These are phyloP conservation scores for Pseudopithomyces maydicus DNA, from an alignment of 2,329 filamentous ascomycete species.

Conservation along the genomic window DNA sequence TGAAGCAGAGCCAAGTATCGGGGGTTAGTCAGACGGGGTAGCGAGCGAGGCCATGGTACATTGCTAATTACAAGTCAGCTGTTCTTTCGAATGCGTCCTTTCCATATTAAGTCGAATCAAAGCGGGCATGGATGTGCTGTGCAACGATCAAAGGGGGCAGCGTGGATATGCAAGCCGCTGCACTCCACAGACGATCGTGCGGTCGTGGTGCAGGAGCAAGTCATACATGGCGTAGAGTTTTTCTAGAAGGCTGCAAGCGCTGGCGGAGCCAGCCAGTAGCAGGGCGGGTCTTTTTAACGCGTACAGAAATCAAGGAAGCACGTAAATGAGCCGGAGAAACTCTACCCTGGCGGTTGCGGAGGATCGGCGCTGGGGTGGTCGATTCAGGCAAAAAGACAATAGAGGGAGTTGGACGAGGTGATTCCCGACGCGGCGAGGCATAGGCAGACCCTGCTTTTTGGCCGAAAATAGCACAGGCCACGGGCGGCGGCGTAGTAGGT, in stretches of 20 bases:
- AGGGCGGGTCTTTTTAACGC: conserved; percentile 6
- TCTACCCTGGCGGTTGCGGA: conserved; percentile 21
- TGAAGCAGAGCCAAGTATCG: conserved; percentile 1
- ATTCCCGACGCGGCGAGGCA: conserved; percentile 4
- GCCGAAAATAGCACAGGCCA: conserved; percentile 12
- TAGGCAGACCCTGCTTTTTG: conserved; percentile 7
- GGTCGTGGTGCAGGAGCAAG: background rate
- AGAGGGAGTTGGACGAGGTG: background rate
- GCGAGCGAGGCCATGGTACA: background rate
- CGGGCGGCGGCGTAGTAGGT: background rate
- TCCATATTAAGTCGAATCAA: conserved; percentile 13
- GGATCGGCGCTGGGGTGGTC: conserved; percentile 23
- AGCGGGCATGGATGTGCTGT: background rate
- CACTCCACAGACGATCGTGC: conserved; percentile 10
- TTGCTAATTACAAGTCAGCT: conserved; percentile 16
- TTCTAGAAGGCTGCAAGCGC: conserved; percentile 9
- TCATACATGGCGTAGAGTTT: conserved; percentile 7
- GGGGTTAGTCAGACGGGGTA: background rate
- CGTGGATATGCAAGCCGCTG: background rate
- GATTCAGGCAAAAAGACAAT: conserved; percentile 29
- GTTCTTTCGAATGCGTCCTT: conserved; percentile 6
- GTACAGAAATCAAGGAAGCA: conserved; percentile 7
- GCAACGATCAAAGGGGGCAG: background rate
- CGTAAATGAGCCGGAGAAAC: conserved; percentile 19
- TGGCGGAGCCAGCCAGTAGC: background rate